Evolutionary conservation across 2,329 filamentous ascomycete species (phyloP), one percentile per base, ranked within the genome.

Genomic region (Scedosporium aurantiacum): DNA sequence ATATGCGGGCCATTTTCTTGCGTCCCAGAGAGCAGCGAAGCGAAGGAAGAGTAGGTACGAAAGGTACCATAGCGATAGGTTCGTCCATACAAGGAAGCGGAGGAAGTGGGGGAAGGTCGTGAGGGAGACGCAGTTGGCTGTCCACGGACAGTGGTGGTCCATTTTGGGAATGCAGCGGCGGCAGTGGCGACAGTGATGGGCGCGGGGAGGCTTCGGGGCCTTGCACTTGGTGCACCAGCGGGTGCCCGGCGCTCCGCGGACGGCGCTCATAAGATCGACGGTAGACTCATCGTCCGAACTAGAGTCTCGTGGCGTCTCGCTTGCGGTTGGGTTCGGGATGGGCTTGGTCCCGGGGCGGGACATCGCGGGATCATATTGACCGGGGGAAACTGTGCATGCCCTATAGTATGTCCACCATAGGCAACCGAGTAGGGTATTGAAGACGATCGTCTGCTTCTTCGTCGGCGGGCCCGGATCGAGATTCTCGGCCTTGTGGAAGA

Each of bases 91-190:
- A 52, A 94, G 78, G 75, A 94, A 93, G 67, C 90, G 88, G 56
- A 91, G 65, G 73, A 94, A 94, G 74, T 93, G 87, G 6, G 90
- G 90, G 68, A 91, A 89, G 1, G 88, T 92, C 63, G 85, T 86
- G 72, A 91, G 82, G 12, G 88, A 91, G 60, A 94, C 88, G 75
- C 90, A 95, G 74, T 92, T 93, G 63, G 75, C 78, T 3, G 89
- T 93, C 90, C 90, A 94, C 2, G 90, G 89, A 70, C 90, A 94
- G 75, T 95, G 89, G 74, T 91, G 88, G 74, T 92, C 89, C 89
- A 92, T 92, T 73, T 85, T 88, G 43, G 88, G 87, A 57, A 91
- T 82, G 72, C 89, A 91, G 67, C 86, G 83, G 65, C 78, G 78
- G 75, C 90, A 95, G 66, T 83, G 82, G 64, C 85, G 86, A 75